phyloP scores from a whole-genome alignment of 305 asterid species.

The Fraxinus albicans region DNA sequence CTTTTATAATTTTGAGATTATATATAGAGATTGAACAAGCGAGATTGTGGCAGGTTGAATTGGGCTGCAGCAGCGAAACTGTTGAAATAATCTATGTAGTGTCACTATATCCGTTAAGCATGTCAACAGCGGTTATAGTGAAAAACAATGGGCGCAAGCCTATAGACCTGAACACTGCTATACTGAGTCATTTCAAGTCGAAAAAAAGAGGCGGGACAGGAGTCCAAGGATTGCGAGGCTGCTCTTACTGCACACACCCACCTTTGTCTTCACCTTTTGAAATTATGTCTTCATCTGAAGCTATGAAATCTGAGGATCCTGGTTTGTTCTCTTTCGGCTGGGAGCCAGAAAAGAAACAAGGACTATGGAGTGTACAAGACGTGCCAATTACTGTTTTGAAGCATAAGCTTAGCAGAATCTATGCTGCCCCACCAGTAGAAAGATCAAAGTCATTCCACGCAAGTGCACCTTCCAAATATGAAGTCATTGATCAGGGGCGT shows the following conservation, averaged over 20 bases:
- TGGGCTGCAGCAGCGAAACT: constrained; percentile 55
- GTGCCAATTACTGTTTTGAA: constrained; percentile 63
- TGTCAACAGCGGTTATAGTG: constrained; percentile 70
- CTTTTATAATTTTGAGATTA: no score
- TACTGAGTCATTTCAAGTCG: constrained; percentile 57
- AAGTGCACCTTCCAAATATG: constrained; percentile 63
- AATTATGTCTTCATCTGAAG: constrained; percentile 61
- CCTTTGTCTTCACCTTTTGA: constrained; percentile 65
- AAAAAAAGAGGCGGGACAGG: constrained; percentile 58
- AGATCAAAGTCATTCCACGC: constrained; percentile 46
- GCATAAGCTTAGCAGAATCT: constrained; percentile 75
- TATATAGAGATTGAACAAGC: not conserved
- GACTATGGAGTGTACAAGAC: constrained; percentile 62
- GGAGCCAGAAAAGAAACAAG: constrained; percentile 66
- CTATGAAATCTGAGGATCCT: constrained; percentile 60
- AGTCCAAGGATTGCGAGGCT: constrained; percentile 55
- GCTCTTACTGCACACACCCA: constrained; percentile 67
- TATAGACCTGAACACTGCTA: constrained; percentile 44
- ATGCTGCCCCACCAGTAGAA: constrained; percentile 50
- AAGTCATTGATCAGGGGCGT: constrained; percentile 77
- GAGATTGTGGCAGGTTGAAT: constrained; percentile 50
- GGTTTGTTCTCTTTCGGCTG: constrained; percentile 66
- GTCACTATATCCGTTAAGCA: constrained; percentile 65
- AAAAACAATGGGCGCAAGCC: constrained; percentile 65
- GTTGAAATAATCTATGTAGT: constrained; percentile 65